Percentiles rank a stretch among this genome's conserved stretches.
Conservation (phyloP, 345 rosid genomes). For the Balakata baccata region DNA sequence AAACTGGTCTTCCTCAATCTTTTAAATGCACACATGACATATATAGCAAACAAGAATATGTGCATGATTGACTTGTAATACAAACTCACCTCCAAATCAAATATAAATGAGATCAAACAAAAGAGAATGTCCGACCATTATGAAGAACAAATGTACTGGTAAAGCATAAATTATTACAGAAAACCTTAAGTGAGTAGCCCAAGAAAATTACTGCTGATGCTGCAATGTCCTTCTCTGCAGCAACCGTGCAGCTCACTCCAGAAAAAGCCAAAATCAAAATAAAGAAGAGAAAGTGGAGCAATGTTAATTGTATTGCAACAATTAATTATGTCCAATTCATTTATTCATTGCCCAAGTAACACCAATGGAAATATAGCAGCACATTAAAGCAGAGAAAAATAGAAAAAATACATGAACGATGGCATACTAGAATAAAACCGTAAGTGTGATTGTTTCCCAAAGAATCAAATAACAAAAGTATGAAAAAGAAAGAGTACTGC, state of each 20-base stretch:
- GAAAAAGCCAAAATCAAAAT: constrained; percentile 7
- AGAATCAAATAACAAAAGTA: no score
- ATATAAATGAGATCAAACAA: no score
- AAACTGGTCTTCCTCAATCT: background rate
- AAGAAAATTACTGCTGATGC: constrained; percentile 67
- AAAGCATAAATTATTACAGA: background rate
- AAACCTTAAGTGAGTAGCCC: constrained; percentile 87
- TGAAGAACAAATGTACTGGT: background rate
- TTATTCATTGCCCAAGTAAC: background rate
- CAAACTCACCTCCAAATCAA: no score
- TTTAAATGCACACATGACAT: background rate
- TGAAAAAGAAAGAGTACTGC: no score
- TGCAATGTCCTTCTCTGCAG: constrained; percentile 45
- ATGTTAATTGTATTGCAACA: background rate
- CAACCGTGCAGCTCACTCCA: constrained; percentile 86
- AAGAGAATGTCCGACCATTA: no score
- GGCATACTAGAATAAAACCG: no score
- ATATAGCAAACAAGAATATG: background rate
- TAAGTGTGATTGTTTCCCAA: no score
- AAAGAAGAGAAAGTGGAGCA: background rate
- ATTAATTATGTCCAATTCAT: background rate
- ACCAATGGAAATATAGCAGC: background rate
- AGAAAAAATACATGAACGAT: background rate
- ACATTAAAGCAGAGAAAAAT: background rate
- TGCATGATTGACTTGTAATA: no score